Evolutionary conservation across 805 yeast genomes (phyloP), one percentile per base, ranked within the genome.

Genomic region (Dipodascopsis uninucleata): DNA sequence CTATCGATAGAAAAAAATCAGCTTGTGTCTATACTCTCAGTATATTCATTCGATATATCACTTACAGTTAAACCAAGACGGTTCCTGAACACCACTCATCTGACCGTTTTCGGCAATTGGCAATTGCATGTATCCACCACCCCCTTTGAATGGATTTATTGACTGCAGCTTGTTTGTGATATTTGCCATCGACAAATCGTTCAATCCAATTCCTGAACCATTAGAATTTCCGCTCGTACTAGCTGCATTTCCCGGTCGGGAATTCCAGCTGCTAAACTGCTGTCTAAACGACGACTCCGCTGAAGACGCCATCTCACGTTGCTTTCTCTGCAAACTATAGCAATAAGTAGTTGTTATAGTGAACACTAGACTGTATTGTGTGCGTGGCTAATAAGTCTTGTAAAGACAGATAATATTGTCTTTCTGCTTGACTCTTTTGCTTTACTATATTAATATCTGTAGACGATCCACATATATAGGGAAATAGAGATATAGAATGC

Each of bases 1-100:
- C 60, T 57, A 32, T 14, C 38, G 17, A 17, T n/a, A 31, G 12
- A 22, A 29, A 31, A 7, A 32, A n/a, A 20, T 17, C 31, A 4
- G 10, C 31, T 4, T 22, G 10, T 5, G 24, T 5, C 34, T 4
- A 23, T 14, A 23, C 8, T 7, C 37, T n/a, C 37, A 34, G 16
- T 34, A 34, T 16, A 34, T 28, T 21, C 23, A 16, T 12, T n/a
- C 29, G 31, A 7, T n/a, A 16, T 6, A 18, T 7, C 9, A 41
- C 58, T 16, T 43, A 54, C 58, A 45, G 45, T 70, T 71, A 58
- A 83, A 84, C 94, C 94, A 85, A 18, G 78, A 66, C 1, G 94
- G 94, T 57, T 85, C 52, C 36, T 41, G 53, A 55, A 75, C 73
- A 36, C 62, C 65, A 31, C 65, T 58, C 17, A 58, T 66, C 14